Percentiles rank a stretch among this genome's conserved stretches.
These are phyloP conservation scores for Penicillium corylophilum DNA, from an alignment of 2,329 filamentous ascomycete species.

Conservation along the genomic window DNA sequence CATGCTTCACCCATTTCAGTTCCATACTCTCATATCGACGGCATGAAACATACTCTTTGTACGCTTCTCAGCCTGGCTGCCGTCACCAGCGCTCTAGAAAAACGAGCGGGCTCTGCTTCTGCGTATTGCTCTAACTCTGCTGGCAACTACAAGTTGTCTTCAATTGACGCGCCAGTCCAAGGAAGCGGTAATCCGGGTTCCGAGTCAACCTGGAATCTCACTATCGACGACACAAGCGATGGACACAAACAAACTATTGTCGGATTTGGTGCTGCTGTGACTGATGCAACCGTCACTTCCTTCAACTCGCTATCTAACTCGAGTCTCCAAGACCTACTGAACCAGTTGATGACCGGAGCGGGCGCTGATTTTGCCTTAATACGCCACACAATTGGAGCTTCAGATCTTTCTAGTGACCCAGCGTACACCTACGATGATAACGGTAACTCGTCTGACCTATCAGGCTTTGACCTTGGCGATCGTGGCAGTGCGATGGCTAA, in stretches of 20 bases:
- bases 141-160: constrained; percentile 26
- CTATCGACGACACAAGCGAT: constrained; percentile 25
- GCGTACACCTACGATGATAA: constrained; percentile 43
- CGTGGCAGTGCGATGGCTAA: constrained; percentile 39
- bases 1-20: no score
- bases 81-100: constrained; percentile 13
- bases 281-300: constrained; percentile 38
- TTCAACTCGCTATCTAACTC: constrained; percentile 33
- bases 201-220: constrained; percentile 27
- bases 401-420: constrained; percentile 34
- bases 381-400: constrained; percentile 42
- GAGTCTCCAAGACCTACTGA: constrained; percentile 30
- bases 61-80: constrained; percentile 13
- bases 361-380: constrained; percentile 41
- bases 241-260: constrained; percentile 30
- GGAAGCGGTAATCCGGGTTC: constrained; percentile 20
- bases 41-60: neutral
- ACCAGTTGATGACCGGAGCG: constrained; percentile 33
- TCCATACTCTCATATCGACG: neutral
- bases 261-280: constrained; percentile 41
- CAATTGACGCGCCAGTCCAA: constrained; percentile 19
- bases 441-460: constrained; percentile 31
- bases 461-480: constrained; percentile 32
- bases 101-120: constrained; percentile 19
- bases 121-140: constrained; percentile 28